Evolutionary conservation across 2,329 filamentous ascomycete species (phyloP), one percentile per base, ranked within the genome.

Genomic region (Aspergillus latus): DNA sequence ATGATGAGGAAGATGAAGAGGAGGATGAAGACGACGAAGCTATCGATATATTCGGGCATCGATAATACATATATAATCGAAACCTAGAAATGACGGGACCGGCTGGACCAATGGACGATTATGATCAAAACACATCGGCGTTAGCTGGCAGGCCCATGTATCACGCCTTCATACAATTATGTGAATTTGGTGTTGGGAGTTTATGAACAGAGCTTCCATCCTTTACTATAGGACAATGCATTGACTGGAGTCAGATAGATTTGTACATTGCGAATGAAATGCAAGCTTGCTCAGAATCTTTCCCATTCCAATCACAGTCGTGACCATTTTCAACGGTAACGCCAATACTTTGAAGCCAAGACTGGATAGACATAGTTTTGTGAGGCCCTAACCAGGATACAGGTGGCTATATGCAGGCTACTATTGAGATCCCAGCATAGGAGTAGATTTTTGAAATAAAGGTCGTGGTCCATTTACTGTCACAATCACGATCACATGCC

Each of bases 21-120:
- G 79, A 80, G 16, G 21, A 21, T 21, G 80, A 81, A 1, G 76
- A 79, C 52, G 72, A 72, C 11, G 78, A 82, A 65, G 64, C 69
- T 32, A 80, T 82, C 63, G 77, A 79, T 57, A 74, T 83, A 55
- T 79, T 82, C 63, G 81, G 81, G 10, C 81, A 84, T 69, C 73
- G 77, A 60, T 82, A 67, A 75, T 42, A 51, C 32, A 44, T 45
- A 42, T 47, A 44, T 16, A 37, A 47, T n/a, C 10, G 47, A 34
- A 36, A 36, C 40, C 21, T 46, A 47, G 36, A 52, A 34, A 29
- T 16, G 13, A 54, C 46, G 15, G 37, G 11, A 21, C 29, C 49
- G 29, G 56, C 43, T 34, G 44, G 45, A 15, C 15, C 39, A 34
- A 46, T 48, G 54, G 52, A 52, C 44, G 15, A 51, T 37, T 26